Base-by-base conservation (phyloP, 2,329 filamentous ascomycete genomes). In the Clarireedia monteithiana region DNA sequence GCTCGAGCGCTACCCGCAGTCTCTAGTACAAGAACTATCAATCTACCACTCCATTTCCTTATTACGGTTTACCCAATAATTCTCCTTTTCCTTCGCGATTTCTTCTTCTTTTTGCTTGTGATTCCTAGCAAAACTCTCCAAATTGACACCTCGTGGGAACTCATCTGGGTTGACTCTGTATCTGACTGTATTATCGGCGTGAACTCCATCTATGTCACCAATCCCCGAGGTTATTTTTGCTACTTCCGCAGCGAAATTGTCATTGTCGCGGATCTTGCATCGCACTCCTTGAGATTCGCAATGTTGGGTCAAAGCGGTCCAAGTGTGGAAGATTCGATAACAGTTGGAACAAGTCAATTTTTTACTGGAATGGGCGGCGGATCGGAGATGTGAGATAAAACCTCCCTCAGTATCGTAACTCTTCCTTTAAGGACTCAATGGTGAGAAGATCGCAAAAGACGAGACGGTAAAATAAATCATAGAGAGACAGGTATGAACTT, bases 241-340 rank as follows among this genome's bases (percentile, higher is more conserved):
- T 38, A 77, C 56, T 50, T 72, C 72, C 17, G 62, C 59, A 23
- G 68, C 64, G 56, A 70, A 80, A 14, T 70, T 66, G 10, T 71
- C 66, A 0, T 72, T 69, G 3, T 74, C 62, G 4, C 75, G 73
- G 26, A 81, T 70, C 6, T 65, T 66, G 67, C 79, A 80, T 20
- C 66, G 68, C 36, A 58, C 62, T 2, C 70, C 69, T 53, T 71
- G 72, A 1, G 74, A 70, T 61, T 82, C 79, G 23, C 71, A 73
- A 59, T 83, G 80, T 48, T 72, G 70, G 3, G 75, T 72, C 34
- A 81, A 72, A 2, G 74, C 71, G 15, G 71, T 65, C 20, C 75
- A 66, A 2, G 69, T 70, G 6, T 66, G 66, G 62, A 78, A 82
- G 6, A 62, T 12, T 38, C 44, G 26, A 10, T 42, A 48, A 34